phyloP scores from a whole-genome alignment of 306 rosid genomes.

The Abrus precatorius region DNA sequence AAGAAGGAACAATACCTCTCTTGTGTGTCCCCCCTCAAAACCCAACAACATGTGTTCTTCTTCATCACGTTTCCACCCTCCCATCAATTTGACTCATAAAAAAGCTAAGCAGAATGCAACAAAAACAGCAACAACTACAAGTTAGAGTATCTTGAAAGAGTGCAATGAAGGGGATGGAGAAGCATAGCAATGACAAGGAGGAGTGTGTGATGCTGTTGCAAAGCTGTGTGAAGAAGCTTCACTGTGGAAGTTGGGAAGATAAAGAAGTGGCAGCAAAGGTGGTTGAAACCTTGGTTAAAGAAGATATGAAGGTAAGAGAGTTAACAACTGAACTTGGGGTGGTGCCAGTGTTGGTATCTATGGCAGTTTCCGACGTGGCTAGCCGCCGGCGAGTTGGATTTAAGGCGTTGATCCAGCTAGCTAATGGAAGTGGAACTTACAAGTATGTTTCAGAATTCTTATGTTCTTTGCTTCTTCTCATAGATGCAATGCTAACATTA shows the following conservation, averaged over 20 bases:
- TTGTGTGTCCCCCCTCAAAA: slow-evolving; percentile 29
- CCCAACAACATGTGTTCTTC: slow-evolving; percentile 52
- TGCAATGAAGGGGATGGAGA: slow-evolving; percentile 36
- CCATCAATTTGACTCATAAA: not conserved
- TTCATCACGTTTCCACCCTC: slow-evolving; percentile 38
- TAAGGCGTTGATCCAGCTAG: slow-evolving; percentile 70
- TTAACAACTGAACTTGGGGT: slow-evolving; percentile 83
- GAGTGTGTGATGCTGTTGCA: slow-evolving; percentile 59
- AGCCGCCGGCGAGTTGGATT: slow-evolving; percentile 60
- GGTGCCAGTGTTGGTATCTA: slow-evolving; percentile 80
- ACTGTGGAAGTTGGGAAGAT: slow-evolving; percentile 91
- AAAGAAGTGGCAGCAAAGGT: slow-evolving; percentile 76
- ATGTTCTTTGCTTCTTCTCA: not conserved
- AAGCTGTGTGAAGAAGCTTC: slow-evolving; percentile 87
- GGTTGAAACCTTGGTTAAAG: slow-evolving; percentile 70
- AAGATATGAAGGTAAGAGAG: slow-evolving; percentile 72
- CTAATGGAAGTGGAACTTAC: slow-evolving; percentile 68
- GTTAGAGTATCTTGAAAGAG: too few relatives aligned
- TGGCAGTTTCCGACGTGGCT: slow-evolving; percentile 64
- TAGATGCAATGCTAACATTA: slow-evolving; percentile 9
- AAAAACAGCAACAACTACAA: too few relatives aligned
- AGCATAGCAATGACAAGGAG: slow-evolving; percentile 20
- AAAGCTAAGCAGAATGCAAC: too few relatives aligned
- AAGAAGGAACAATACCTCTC: too few relatives aligned
- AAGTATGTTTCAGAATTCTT: slow-evolving; percentile 61